phyloP scores from a whole-genome alignment of 495 filamentous ascomycete genomes.

The Aspergillus haitiensis region DNA sequence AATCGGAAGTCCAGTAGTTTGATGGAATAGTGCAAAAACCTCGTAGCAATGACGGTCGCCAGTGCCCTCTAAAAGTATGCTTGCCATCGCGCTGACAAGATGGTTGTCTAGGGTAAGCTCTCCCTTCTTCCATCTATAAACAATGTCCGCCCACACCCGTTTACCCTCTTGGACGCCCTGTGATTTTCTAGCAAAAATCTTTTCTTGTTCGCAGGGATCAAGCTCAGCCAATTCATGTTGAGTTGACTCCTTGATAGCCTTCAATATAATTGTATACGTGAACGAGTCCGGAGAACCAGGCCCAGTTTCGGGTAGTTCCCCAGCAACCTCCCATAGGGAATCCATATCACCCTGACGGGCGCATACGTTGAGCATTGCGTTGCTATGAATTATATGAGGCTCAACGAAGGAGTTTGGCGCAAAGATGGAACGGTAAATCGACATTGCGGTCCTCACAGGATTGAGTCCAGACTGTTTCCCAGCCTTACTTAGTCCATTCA shows the following conservation, averaged over 20 bases:
- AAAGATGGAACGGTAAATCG: slow-evolving; percentile 71
- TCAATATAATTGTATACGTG: slow-evolving; percentile 81
- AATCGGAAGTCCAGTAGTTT: slow-evolving; percentile 71
- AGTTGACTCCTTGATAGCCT: slow-evolving; percentile 56
- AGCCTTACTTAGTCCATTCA: slow-evolving; percentile 66
- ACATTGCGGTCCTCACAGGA: slow-evolving; percentile 60
- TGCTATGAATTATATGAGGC: slow-evolving; percentile 76
- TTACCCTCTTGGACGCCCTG: slow-evolving; percentile 58
- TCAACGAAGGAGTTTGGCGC: slow-evolving; percentile 55
- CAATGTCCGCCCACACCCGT: slow-evolving; percentile 76
- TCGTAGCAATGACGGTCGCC: slow-evolving; percentile 63
- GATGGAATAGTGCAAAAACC: slow-evolving; percentile 68
- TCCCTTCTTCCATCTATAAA: slow-evolving; percentile 68
- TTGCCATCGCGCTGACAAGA: slow-evolving; percentile 74
- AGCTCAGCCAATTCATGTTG: slow-evolving; percentile 28
- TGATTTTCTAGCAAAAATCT: slow-evolving; percentile 33
- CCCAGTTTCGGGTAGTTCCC: slow-evolving; percentile 61
- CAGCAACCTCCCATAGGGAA: slow-evolving; percentile 68
- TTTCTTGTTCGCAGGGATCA: slow-evolving; percentile 34
- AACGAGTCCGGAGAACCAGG: slow-evolving; percentile 59
- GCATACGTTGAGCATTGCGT: slow-evolving; percentile 82
- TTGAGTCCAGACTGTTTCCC: slow-evolving; percentile 38
- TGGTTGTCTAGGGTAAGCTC: slow-evolving; percentile 68
- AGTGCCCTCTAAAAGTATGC: slow-evolving; percentile 61
- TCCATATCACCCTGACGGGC: slow-evolving; percentile 68